These are phyloP conservation scores for Balakata baccata DNA, from an alignment of 345 rosid genomes.

Conservation along the genomic window DNA sequence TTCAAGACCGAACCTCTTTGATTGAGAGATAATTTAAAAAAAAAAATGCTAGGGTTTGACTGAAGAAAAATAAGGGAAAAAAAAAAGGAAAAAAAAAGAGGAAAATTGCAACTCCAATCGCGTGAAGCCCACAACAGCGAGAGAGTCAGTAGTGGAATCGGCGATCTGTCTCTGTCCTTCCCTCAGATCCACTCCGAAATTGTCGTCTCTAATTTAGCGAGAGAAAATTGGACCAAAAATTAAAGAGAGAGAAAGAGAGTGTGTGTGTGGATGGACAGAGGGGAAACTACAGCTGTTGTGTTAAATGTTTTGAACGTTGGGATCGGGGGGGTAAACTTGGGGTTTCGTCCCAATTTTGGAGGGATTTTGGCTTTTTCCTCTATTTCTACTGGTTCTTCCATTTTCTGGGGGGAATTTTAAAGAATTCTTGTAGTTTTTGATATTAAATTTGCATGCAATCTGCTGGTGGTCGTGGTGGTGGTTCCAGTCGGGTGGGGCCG, in stretches of 20 bases:
- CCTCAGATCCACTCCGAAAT: slow-evolving; percentile 49
- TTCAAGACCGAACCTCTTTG: background rate
- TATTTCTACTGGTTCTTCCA: slow-evolving; percentile 21
- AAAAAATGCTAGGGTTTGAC: slow-evolving; percentile 23
- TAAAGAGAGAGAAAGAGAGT: slow-evolving; percentile 7
- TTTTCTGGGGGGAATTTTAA: slow-evolving; percentile 1
- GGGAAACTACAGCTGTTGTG: slow-evolving; percentile 5
- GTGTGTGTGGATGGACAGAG: background rate
- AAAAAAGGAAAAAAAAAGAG: background rate
- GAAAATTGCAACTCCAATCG: slow-evolving; percentile 24
- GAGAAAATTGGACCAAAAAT: slow-evolving; percentile 21
- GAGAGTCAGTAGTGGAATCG: slow-evolving; percentile 36
- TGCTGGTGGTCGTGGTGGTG: slow-evolving; percentile 75
- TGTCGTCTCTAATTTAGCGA: slow-evolving; percentile 27
- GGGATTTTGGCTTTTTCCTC: slow-evolving; percentile 36
- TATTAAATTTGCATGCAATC: slow-evolving; percentile 67
- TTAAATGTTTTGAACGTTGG: slow-evolving; percentile 45
- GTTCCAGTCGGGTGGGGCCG: slow-evolving; percentile 67
- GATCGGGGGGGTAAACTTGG: slow-evolving; percentile 46
- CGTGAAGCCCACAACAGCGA: slow-evolving; percentile 30
- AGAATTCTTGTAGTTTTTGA: slow-evolving; percentile 18
- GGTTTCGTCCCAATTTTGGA: slow-evolving; percentile 39
- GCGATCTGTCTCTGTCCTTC: slow-evolving; percentile 36
- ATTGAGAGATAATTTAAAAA: background rate
- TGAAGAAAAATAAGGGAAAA: background rate